Evolutionary conservation across 73 alveolate species (phyloP).

Genomic region (Paramecium caudatum): DNA sequence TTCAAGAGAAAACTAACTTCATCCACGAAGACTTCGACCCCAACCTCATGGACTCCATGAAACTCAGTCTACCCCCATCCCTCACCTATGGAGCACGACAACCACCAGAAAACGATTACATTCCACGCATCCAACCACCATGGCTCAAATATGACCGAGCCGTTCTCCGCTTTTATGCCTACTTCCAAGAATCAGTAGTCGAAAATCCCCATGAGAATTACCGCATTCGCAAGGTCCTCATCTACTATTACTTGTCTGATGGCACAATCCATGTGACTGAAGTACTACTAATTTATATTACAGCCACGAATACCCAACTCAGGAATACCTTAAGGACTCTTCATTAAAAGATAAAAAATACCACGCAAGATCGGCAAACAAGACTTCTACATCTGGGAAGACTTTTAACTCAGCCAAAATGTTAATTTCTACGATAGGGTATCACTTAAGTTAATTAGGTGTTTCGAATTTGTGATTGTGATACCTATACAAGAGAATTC

Average conservation of each 20-base stretch:
- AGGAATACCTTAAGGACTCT: conserved; percentile 99
- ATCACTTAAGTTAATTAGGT: conserved; percentile 45
- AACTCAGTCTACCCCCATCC: conserved; percentile 70
- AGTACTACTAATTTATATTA: background rate
- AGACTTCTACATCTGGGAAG: conserved; percentile 89
- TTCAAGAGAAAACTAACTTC: conserved; percentile 70
- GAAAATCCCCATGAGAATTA: conserved; percentile 93
- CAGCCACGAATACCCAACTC: conserved; percentile 94
- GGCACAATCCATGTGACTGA: conserved; percentile 97
- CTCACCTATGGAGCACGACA: conserved; percentile 74
- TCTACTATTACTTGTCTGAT: conserved; percentile 95
- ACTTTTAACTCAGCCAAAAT: conserved; percentile 79
- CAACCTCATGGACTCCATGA: conserved; percentile 73
- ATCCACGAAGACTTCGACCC: conserved; percentile 73
- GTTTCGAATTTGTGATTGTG: conserved; percentile 93
- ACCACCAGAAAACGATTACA: conserved; percentile 90
- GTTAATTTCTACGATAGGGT: conserved; percentile 85
- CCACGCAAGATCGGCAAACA: conserved; percentile 86
- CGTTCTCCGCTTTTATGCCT: conserved; percentile 93
- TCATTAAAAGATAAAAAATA: conserved; percentile 95
- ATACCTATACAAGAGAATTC: conserved; percentile 93
- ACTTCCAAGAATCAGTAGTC: conserved; percentile 95
- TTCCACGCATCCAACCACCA: conserved; percentile 90
- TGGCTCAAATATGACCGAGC: conserved; percentile 93
- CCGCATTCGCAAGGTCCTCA: conserved; percentile 90